phyloP scores from a whole-genome alignment of 768 basidiomycete species.

The Pilatotrama ljubarskyi region DNA sequence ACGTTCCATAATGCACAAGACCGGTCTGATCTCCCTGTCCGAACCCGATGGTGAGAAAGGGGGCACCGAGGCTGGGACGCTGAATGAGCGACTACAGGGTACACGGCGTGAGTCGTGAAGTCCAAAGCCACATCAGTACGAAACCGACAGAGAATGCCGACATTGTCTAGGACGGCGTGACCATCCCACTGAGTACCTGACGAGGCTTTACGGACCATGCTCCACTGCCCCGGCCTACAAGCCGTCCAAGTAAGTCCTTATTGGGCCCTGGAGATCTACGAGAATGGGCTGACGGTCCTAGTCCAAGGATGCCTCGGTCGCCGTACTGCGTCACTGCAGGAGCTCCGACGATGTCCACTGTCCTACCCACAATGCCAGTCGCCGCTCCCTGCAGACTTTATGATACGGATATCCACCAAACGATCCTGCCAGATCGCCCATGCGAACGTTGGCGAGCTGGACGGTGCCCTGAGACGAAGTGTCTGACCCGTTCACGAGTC shows the following conservation, averaged over 20 bases:
- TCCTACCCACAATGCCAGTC: neutral
- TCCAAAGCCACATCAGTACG: no score
- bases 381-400: no score
- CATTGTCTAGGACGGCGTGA: neutral
- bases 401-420: constrained; percentile 5
- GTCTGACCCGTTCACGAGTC: neutral
- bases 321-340: neutral
- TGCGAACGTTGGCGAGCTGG: neutral
- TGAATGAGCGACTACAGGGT: no score
- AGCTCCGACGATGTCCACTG: constrained; percentile 2
- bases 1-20: no score
- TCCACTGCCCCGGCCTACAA: neutral
- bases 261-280: neutral
- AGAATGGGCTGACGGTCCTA: neutral
- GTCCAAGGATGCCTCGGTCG: neutral
- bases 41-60: no score
- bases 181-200: neutral
- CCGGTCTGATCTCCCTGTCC: no score
- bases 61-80: no score
- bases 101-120: no score
- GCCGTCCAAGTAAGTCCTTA: neutral
- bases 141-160: neutral
- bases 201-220: neutral
- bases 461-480: neutral
- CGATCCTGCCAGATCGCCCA: neutral